These are phyloP conservation scores for Hevea brasiliensis DNA, from an alignment of 345 rosid genomes.

Conservation along the genomic window DNA sequence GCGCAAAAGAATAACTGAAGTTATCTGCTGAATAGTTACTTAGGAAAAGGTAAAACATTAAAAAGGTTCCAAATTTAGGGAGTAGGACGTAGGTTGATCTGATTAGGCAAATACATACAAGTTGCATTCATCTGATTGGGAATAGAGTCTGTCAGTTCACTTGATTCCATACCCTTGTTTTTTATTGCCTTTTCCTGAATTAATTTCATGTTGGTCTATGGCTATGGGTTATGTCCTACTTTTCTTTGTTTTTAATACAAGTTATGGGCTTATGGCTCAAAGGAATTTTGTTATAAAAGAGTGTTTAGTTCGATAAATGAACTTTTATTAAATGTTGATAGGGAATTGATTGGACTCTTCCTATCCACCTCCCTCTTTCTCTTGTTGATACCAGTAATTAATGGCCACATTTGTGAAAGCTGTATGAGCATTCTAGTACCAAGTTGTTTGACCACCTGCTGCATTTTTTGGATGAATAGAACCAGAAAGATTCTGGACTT, in stretches of 20 bases:
- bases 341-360: not conserved
- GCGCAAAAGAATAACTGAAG: not conserved
- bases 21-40: not conserved
- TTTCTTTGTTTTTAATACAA: not conserved
- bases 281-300: not conserved
- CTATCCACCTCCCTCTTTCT: not conserved
- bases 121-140: not conserved
- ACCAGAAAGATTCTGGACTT: not conserved
- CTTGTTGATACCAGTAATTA: not conserved
- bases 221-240: not conserved
- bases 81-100: not conserved
- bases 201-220: not conserved
- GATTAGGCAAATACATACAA: not conserved
- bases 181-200: not conserved
- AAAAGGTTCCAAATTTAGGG: not conserved
- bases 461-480: not conserved
- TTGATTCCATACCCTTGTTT: not conserved
- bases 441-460: not conserved
- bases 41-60: not conserved
- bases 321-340: not conserved
- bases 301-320: not conserved
- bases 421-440: not conserved
- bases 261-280: not conserved
- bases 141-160: not conserved
- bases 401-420: not conserved